Evolutionary conservation across 2,329 filamentous ascomycete species (phyloP).

Genomic region (Xylariaceae sp.): DNA sequence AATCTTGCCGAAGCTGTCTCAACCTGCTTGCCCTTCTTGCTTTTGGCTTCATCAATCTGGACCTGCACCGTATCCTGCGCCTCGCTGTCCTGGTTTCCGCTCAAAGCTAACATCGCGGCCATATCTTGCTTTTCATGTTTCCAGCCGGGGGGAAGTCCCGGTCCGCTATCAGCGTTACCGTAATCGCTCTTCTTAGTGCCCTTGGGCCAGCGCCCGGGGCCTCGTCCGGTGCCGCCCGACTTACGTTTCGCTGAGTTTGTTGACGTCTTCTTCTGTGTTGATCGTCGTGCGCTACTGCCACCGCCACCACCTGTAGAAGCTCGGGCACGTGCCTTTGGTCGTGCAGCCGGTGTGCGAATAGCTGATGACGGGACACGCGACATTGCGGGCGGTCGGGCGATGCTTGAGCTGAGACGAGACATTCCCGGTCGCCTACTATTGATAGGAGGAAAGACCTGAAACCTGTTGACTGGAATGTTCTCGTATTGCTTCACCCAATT

Average conservation of each 20-base stretch:
- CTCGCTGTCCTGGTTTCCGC: slow-evolving; percentile 20
- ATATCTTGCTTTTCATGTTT: slow-evolving; percentile 24
- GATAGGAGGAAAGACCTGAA: slow-evolving; percentile 72
- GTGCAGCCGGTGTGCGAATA: slow-evolving; percentile 28
- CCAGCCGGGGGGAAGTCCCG: slow-evolving; percentile 59
- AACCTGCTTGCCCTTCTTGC: slow-evolving; percentile 25
- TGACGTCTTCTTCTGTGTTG: slow-evolving; percentile 36
- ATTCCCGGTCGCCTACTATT: slow-evolving; percentile 45
- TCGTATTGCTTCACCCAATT: slow-evolving; percentile 47
- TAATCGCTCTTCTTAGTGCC: slow-evolving; percentile 66
- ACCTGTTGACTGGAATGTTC: slow-evolving; percentile 64
- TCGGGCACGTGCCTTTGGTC: slow-evolving; percentile 33
- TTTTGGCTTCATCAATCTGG: slow-evolving; percentile 31
- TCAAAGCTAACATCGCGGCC: slow-evolving; percentile 5
- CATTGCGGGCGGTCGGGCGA: slow-evolving; percentile 27
- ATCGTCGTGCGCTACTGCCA: slow-evolving; percentile 26
- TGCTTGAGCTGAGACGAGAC: slow-evolving; percentile 36
- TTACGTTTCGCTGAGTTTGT: slow-evolving; percentile 48
- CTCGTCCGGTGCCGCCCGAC: slow-evolving; percentile 58
- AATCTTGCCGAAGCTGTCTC: slow-evolving; percentile 17
- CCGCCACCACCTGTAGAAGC: slow-evolving; percentile 25
- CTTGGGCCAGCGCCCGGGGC: slow-evolving; percentile 63
- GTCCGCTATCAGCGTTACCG: slow-evolving; percentile 61
- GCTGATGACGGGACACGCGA: slow-evolving; percentile 25
- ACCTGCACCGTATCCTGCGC: slow-evolving; percentile 31